These are phyloP conservation scores for Cystofilobasidium bisporidii DNA, from an alignment of 768 basidiomycete species.

Conservation along the genomic window DNA sequence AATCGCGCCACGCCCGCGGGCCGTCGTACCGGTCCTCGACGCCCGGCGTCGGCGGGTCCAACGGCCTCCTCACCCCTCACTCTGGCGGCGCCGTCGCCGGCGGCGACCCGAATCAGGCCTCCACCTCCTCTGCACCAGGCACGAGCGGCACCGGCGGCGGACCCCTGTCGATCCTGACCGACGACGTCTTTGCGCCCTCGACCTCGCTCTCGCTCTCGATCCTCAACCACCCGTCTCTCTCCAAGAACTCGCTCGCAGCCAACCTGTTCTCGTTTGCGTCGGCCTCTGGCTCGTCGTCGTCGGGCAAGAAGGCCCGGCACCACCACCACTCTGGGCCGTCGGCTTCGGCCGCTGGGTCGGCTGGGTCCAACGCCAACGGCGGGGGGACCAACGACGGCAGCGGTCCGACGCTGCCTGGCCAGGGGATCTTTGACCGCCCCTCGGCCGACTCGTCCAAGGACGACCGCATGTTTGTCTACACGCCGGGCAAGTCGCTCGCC, in stretches of 20 bases:
- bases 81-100: not conserved
- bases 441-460: constrained; percentile 31
- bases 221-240: constrained; percentile 27
- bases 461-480: constrained; percentile 23
- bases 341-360: not conserved
- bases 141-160: not conserved
- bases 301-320: constrained; percentile 6
- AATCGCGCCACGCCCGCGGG: not conserved
- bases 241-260: constrained; percentile 18
- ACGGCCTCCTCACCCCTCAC: not conserved
- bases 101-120: too few species aligned
- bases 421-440: constrained; percentile 32
- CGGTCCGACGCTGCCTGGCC: constrained; percentile 29
- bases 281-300: not conserved
- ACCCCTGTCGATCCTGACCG: constrained; percentile 2
- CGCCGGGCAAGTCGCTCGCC: constrained; percentile 33
- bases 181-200: constrained; percentile 18
- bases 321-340: not conserved
- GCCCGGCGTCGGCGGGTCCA: not conserved
- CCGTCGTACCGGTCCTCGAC: not conserved
- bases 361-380: constrained; percentile 13
- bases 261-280: constrained; percentile 22
- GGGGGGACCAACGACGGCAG: constrained; percentile 27
- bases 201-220: constrained; percentile 17
- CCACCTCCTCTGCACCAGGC: too few species aligned